phyloP scores from a whole-genome alignment of 2,329 filamentous ascomycete genomes.

The Reticulascus tulasneorum region DNA sequence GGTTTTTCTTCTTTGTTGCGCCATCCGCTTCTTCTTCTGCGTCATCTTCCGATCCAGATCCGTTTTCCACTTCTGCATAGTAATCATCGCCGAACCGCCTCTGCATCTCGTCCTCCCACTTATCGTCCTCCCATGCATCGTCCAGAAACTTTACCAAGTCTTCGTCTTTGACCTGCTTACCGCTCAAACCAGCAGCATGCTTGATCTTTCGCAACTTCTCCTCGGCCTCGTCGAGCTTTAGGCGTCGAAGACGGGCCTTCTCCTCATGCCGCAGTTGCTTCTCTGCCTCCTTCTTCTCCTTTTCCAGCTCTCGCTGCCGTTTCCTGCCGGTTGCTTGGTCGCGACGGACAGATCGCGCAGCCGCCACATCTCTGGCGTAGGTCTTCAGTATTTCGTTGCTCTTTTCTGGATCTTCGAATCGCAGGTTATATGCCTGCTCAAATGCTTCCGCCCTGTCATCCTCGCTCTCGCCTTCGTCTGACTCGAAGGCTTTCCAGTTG shows the following conservation, averaged over 20 bases:
- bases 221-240: slow-evolving; percentile 89
- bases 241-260: slow-evolving; percentile 74
- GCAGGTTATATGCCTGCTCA: slow-evolving; percentile 90
- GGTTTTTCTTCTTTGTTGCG: slow-evolving; percentile 48
- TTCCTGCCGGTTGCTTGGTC: slow-evolving; percentile 76
- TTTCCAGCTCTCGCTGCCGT: slow-evolving; percentile 73
- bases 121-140: slow-evolving; percentile 80
- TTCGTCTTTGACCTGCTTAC: slow-evolving; percentile 63
- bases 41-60: slow-evolving; percentile 60
- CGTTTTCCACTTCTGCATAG: slow-evolving; percentile 70
- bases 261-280: slow-evolving; percentile 74
- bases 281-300: slow-evolving; percentile 72
- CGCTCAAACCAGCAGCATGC: slow-evolving; percentile 76
- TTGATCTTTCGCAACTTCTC: slow-evolving; percentile 84
- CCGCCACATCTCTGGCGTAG: slow-evolving; percentile 82
- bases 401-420: slow-evolving; percentile 87
- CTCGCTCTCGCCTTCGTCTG: slow-evolving; percentile 78
- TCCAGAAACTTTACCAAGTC: slow-evolving; percentile 85
- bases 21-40: slow-evolving; percentile 47
- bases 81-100: slow-evolving; percentile 87
- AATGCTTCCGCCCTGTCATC: slow-evolving; percentile 69
- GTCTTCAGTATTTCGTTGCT: slow-evolving; percentile 84
- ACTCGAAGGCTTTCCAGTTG: slow-evolving; percentile 79
- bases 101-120: slow-evolving; percentile 89
- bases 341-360: slow-evolving; percentile 77